These are phyloP conservation scores for Beauveria varroae DNA, from an alignment of 2,329 filamentous ascomycete species.

Conservation along the genomic window DNA sequence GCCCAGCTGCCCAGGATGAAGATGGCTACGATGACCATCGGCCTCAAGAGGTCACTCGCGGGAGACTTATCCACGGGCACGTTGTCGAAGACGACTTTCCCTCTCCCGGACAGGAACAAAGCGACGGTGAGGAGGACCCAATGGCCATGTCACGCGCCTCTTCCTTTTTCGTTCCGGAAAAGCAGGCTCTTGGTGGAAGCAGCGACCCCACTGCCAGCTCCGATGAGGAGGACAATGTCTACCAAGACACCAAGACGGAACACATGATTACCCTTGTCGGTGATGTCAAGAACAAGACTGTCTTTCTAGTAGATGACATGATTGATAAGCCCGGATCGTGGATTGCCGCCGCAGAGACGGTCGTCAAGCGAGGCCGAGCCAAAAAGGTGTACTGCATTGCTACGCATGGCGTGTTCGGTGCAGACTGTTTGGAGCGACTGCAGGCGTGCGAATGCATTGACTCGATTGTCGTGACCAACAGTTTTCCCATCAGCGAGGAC, in stretches of 20 bases:
- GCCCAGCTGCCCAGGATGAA: slow-evolving; percentile 26
- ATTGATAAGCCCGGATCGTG: slow-evolving; percentile 95
- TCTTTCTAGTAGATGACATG: slow-evolving; percentile 97
- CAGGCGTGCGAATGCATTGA: slow-evolving; percentile 91
- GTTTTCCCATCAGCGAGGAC: slow-evolving; percentile 80
- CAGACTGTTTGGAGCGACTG: slow-evolving; percentile 81
- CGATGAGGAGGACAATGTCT: slow-evolving; percentile 89
- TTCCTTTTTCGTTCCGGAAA: slow-evolving; percentile 64
- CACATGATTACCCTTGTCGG: slow-evolving; percentile 97
- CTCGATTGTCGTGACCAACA: slow-evolving; percentile 91
- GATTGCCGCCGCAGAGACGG: slow-evolving; percentile 95
- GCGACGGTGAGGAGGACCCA: slow-evolving; percentile 62
- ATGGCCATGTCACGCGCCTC: slow-evolving; percentile 78
- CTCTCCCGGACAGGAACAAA: slow-evolving; percentile 67
- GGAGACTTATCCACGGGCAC: slow-evolving; percentile 84
- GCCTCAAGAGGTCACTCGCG: slow-evolving; percentile 83
- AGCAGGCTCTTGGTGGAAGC: slow-evolving; percentile 68
- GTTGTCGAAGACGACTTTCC: slow-evolving; percentile 91
- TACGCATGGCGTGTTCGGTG: slow-evolving; percentile 90
- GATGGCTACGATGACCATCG: slow-evolving; percentile 68
- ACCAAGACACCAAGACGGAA: slow-evolving; percentile 73
- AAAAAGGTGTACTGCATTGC: slow-evolving; percentile 97
- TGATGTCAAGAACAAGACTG: slow-evolving; percentile 78
- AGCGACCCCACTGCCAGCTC: slow-evolving; percentile 75
- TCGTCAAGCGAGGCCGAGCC: slow-evolving; percentile 84